A percentile compares a stretch with the other conserved stretches of the same genome.
phyloP scores from a whole-genome alignment of 2,329 filamentous ascomycete genomes.

The Paraphaeosphaeria sporulosa region DNA sequence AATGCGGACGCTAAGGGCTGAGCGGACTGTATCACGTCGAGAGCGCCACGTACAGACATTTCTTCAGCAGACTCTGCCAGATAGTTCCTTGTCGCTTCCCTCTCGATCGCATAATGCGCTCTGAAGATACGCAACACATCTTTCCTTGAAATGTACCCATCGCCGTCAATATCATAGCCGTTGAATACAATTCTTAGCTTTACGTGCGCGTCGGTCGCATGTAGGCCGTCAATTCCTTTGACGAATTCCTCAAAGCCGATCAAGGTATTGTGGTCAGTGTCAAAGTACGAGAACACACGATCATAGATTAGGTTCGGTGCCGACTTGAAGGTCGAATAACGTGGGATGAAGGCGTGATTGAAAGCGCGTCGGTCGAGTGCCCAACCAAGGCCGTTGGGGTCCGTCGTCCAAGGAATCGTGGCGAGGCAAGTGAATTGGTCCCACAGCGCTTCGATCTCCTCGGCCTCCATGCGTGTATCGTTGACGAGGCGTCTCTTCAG shows the following conservation, averaged over 20 bases:
- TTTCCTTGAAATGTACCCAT: conserved; percentile 83
- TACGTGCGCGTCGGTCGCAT: conserved; percentile 56
- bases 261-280: conserved; percentile 84
- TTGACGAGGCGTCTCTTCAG: conserved; percentile 68
- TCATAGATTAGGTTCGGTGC: conserved; percentile 92
- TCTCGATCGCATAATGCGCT: conserved; percentile 89
- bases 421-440: conserved; percentile 97
- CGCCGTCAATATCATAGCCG: conserved; percentile 88
- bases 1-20: conserved; percentile 58
- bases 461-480: conserved; percentile 69
- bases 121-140: conserved; percentile 93
- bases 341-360: conserved; percentile 86
- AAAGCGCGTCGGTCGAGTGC: conserved; percentile 95
- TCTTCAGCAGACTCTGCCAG: conserved; percentile 79
- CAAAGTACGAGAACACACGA: conserved; percentile 96
- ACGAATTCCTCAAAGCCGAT: conserved; percentile 95
- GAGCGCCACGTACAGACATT: conserved; percentile 66
- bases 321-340: conserved; percentile 78
- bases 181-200: conserved; percentile 72
- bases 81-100: conserved; percentile 85
- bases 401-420: conserved; percentile 81
- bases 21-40: conserved; percentile 52
- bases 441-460: conserved; percentile 91
- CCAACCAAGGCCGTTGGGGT: conserved; percentile 77
- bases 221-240: conserved; percentile 74